These are phyloP conservation scores for Cephalotrichum gorgonifer DNA, from an alignment of 2,329 filamentous ascomycete genomes.

Conservation along the genomic window DNA sequence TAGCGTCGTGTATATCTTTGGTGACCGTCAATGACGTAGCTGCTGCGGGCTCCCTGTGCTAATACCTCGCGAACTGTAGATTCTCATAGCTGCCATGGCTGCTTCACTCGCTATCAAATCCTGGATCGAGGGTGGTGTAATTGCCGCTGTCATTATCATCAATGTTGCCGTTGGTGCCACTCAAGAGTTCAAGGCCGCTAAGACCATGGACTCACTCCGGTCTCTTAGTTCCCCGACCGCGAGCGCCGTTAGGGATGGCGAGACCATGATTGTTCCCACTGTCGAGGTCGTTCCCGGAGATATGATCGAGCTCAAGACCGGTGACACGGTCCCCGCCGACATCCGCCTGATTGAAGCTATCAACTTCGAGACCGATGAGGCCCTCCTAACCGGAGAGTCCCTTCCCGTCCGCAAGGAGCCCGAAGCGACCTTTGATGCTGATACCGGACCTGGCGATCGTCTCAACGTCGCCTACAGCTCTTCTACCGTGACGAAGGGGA, in stretches of 20 bases:
- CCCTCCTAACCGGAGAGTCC: conserved; percentile 54
- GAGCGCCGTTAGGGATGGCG: conserved; percentile 29
- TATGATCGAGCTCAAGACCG: conserved; percentile 40
- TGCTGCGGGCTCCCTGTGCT: neutral
- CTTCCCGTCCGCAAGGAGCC: conserved; percentile 46
- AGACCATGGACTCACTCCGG: conserved; percentile 37
- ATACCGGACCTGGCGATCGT: conserved; percentile 43
- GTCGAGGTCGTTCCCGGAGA: conserved; percentile 46
- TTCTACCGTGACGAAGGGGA: conserved; percentile 51
- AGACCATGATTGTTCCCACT: conserved; percentile 24
- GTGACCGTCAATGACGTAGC: neutral
- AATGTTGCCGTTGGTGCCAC: conserved; percentile 44
- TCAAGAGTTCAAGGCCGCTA: conserved; percentile 35
- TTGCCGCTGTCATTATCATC: conserved; percentile 44
- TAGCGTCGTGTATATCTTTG: neutral
- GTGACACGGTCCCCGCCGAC: conserved; percentile 53
- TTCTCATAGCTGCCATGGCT: conserved; percentile 46
- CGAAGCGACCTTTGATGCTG: conserved; percentile 26
- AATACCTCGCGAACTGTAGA: conserved; percentile 15
- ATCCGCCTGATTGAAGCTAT: conserved; percentile 45
- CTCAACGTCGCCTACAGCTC: conserved; percentile 54
- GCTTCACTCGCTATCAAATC: conserved; percentile 47
- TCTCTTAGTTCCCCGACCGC: conserved; percentile 33
- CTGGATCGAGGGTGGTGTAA: conserved; percentile 50
- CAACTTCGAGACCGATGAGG: conserved; percentile 60